Base-by-base conservation (phyloP, 2,329 filamentous ascomycete species). In the Xylariaceae sp. region DNA sequence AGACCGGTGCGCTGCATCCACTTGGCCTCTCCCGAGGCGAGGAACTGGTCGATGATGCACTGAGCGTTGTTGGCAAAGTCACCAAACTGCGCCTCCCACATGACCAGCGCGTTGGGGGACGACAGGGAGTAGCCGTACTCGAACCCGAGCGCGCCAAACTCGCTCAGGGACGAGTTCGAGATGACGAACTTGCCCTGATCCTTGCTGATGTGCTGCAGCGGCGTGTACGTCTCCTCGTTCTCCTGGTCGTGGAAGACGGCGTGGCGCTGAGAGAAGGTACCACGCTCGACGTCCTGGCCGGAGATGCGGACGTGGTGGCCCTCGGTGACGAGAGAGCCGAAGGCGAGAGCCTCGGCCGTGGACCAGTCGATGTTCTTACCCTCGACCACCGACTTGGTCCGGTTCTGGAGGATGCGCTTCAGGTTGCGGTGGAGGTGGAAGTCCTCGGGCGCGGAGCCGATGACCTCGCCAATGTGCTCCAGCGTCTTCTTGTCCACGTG, bases 61-160 rank as follows among this genome's bases (percentile, higher is more conserved):
- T 98, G 92, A 30, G 92, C 90, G 60, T 96, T 98, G 77, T 98
- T 98, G 74, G 92, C 92, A 59, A 98, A 98, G 68, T 98, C 92
- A 74, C 92, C 92, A 59, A 98, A 98, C 67, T 98, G 92, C 26
- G 92, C 92, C 70, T 98, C 92, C 92, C 92, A 98, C 81, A 98
- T 94, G 55, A 98, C 90, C 17, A 98, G 79, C 26, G 92, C 90
- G 61, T 96, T 94, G 41, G 92, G 92, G 19, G 92, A 97, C 18
- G 89, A 94, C 45, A 98, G 71, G 3, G 92, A 98, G 73, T 98
- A 98, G 45, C 92, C 92, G 59, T 98, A 98, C 68, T 98, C 92
- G 63, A 98, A 98, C 38, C 92, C 92, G 47, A 98, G 85, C 46
- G 80, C 85, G 56, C 72, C 73, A 39, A 76, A 77, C 64, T 81